Conservation (phyloP, 805 yeast species). For the Cyberlindnera maritima region DNA sequence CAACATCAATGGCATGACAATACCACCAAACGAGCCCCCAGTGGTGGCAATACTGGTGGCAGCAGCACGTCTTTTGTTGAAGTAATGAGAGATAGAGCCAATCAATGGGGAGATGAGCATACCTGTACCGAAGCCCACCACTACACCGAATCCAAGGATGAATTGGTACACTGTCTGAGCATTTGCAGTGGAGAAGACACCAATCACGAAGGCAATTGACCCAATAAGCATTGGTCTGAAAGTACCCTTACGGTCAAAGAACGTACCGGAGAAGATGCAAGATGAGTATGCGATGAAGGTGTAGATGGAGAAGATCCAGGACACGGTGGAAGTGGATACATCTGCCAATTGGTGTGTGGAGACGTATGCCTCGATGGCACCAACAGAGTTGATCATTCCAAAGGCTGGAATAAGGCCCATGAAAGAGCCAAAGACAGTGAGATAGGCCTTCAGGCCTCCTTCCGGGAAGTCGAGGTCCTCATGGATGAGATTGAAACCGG, state of each 20-base stretch:
- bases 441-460: constrained; percentile 53
- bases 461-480: constrained; percentile 41
- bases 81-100: constrained; percentile 45
- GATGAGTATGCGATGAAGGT: constrained; percentile 30
- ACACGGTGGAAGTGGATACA: constrained; percentile 42
- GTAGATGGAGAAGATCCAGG: constrained; percentile 52
- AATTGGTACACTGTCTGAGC: constrained; percentile 47
- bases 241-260: constrained; percentile 47
- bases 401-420: constrained; percentile 50
- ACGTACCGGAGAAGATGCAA: constrained; percentile 41
- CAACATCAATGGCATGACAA: constrained; percentile 45
- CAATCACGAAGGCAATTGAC: constrained; percentile 34
- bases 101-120: constrained; percentile 43
- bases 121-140: constrained; percentile 45
- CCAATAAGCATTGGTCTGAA: constrained; percentile 37
- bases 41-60: constrained; percentile 46
- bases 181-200: constrained; percentile 43
- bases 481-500: constrained; percentile 10
- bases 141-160: constrained; percentile 48
- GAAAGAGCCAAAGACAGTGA: constrained; percentile 54
- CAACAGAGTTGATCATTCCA: constrained; percentile 56
- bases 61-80: constrained; percentile 38
- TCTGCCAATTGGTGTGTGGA: constrained; percentile 48
- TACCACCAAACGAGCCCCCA: constrained; percentile 53
- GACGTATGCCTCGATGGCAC: constrained; percentile 60